A percentile compares a stretch with the other conserved stretches of the same genome.
These are phyloP conservation scores for Chaetomiaceae sp. DNA, from an alignment of 2,329 filamentous ascomycete species.

Conservation along the genomic window DNA sequence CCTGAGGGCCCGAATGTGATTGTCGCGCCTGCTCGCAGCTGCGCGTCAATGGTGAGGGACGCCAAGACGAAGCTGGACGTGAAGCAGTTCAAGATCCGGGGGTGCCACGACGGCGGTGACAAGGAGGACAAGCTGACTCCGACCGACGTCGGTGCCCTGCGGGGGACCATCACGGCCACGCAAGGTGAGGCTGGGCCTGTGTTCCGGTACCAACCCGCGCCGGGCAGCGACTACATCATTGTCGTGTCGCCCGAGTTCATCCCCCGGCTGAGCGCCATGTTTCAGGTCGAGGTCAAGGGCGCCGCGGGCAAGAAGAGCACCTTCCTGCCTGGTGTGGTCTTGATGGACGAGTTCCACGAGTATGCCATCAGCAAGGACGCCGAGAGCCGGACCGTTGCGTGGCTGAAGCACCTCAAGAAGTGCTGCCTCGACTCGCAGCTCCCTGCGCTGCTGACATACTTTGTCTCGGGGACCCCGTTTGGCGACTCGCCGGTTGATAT, in stretches of 20 bases:
- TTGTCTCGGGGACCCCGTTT: slow-evolving; percentile 25
- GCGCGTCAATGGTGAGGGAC: slow-evolving; percentile 16
- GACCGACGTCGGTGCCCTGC: slow-evolving; percentile 5
- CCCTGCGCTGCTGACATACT: slow-evolving; percentile 18
- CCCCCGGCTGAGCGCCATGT: slow-evolving; percentile 2
- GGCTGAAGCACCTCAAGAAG: slow-evolving; percentile 22
- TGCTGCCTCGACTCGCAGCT: slow-evolving; percentile 4
- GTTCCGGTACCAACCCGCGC: slow-evolving; percentile 5
- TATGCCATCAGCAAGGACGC: slow-evolving; percentile 7
- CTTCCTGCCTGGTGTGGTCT: slow-evolving; percentile 19
- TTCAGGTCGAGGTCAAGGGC: slow-evolving; percentile 3
- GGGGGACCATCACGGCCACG: slow-evolving; percentile 4
- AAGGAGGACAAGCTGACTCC: slow-evolving; percentile 16
- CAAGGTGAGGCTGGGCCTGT: not conserved
- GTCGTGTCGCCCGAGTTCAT: slow-evolving; percentile 16
- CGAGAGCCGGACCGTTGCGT: slow-evolving; percentile 3
- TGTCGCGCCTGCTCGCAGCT: slow-evolving; percentile 17
- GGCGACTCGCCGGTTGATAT: slow-evolving; percentile 19
- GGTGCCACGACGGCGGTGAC: slow-evolving; percentile 4
- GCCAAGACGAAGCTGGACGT: slow-evolving; percentile 23
- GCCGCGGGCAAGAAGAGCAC: slow-evolving; percentile 10
- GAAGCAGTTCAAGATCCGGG: slow-evolving; percentile 20
- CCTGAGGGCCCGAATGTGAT: slow-evolving; percentile 21
- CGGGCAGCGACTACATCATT: slow-evolving; percentile 19
- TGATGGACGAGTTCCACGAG: slow-evolving; percentile 28